Evolutionary conservation across 352 stramenopile genomes (phyloP).

Genomic region (Globisporangium radiosum): DNA sequence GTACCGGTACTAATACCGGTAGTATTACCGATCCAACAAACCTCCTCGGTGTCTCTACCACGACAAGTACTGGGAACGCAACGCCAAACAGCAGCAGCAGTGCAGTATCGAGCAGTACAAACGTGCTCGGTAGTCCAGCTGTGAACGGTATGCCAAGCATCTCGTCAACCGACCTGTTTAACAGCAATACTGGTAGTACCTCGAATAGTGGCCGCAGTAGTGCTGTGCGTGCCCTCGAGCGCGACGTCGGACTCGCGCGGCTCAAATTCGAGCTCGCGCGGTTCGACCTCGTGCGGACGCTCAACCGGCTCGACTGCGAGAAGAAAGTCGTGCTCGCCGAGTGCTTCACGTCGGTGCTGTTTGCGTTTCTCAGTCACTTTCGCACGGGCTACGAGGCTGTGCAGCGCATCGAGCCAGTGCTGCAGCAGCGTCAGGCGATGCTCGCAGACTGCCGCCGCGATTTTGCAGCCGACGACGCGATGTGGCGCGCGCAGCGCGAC

Average conservation of each 20-base stretch:
- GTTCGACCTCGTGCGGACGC: constrained; percentile 79
- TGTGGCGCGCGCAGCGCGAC: constrained; percentile 70
- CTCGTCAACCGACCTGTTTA: constrained; percentile 6
- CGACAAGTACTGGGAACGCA: neutral
- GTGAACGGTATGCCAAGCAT: neutral
- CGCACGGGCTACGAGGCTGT: constrained; percentile 77
- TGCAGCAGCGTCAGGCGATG: constrained; percentile 62
- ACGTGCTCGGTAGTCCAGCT: constrained; percentile 11
- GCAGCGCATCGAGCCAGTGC: constrained; percentile 63
- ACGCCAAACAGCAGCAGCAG: neutral
- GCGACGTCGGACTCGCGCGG: constrained; percentile 53
- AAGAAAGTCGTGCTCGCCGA: constrained; percentile 85
- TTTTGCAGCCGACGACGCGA: constrained; percentile 66
- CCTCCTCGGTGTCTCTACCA: constrained; percentile 11
- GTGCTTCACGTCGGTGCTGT: constrained; percentile 80
- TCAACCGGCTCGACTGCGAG: constrained; percentile 77
- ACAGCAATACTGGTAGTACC: neutral
- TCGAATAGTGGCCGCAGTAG: neutral
- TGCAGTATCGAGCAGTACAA: neutral
- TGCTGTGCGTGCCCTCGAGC: constrained; percentile 30
- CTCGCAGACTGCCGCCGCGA: constrained; percentile 58
- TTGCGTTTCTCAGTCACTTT: constrained; percentile 74
- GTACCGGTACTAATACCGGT: constrained; percentile 16
- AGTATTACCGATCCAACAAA: constrained; percentile 10
- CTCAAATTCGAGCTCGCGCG: constrained; percentile 75